Conservation (phyloP, 768 basidiomycete genomes). For the Auriscalpium microsporum region DNA sequence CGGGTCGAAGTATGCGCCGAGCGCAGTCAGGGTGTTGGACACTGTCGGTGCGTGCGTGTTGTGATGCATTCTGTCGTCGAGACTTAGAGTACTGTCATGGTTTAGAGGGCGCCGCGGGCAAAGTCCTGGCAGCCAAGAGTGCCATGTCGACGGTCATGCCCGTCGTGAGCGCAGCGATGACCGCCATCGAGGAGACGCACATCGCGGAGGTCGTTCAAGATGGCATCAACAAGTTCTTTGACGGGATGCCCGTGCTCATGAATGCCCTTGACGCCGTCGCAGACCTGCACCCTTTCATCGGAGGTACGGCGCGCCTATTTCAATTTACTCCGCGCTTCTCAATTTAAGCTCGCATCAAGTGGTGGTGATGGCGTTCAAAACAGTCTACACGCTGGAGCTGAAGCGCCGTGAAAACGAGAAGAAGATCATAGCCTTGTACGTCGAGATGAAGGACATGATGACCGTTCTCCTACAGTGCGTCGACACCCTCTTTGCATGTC, state of each 20-base stretch:
- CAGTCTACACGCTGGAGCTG: conserved; percentile 39
- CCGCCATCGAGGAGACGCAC: not conserved
- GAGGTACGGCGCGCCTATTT: conserved; percentile 10
- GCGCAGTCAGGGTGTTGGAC: not conserved
- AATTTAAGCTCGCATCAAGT: conserved; percentile 19
- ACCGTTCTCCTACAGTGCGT: not conserved
- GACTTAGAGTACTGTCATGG: not conserved
- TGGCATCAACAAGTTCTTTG: conserved; percentile 16
- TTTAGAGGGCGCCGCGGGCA: not conserved
- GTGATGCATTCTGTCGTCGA: not conserved
- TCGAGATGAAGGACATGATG: conserved; percentile 47
- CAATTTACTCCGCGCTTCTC: not conserved
- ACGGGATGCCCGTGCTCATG: conserved; percentile 20
- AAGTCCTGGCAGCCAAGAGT: not conserved
- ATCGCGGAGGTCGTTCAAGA: conserved; percentile 8
- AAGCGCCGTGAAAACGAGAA: conserved; percentile 44
- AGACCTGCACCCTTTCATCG: conserved; percentile 21
- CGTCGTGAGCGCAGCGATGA: not conserved
- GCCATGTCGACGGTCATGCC: not conserved
- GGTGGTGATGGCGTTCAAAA: conserved; percentile 41
- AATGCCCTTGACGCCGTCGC: conserved; percentile 22
- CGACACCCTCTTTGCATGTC: not conserved
- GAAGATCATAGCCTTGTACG: conserved; percentile 36
- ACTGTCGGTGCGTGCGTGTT: not conserved
- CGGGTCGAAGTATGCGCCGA: not conserved